Conservation (phyloP, 768 basidiomycete genomes). For the Dentipellis fragilis region DNA sequence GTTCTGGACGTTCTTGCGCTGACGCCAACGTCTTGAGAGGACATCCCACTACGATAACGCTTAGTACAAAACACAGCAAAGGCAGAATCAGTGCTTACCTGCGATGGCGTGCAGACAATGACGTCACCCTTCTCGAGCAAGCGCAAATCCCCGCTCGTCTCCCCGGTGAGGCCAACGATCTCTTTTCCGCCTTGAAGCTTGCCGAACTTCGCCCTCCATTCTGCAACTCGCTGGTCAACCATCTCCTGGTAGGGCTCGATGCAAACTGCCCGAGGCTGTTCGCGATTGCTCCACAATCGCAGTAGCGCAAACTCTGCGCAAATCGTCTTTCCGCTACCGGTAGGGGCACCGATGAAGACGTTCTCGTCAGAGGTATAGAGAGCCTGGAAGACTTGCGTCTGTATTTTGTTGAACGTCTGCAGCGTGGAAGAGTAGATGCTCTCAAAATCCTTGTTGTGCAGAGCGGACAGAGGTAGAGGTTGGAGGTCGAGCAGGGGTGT, state of each 20-base stretch:
- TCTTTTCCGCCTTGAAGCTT: conserved; percentile 85
- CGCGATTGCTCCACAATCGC: conserved; percentile 86
- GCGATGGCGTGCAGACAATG: conserved; percentile 87
- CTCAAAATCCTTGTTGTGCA: conserved; percentile 92
- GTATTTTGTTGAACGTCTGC: conserved; percentile 94
- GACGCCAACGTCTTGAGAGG: conserved; percentile 89
- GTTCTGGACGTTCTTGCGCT: conserved; percentile 91
- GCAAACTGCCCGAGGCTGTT: conserved; percentile 80
- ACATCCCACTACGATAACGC: conserved; percentile 72
- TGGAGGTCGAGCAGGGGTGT: conserved; percentile 93
- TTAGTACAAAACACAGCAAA: conserved; percentile 1
- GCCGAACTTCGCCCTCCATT: conserved; percentile 84
- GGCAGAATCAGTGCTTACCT: conserved; percentile 37
- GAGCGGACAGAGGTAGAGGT: conserved; percentile 75
- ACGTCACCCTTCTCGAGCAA: conserved; percentile 86
- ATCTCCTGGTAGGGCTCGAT: conserved; percentile 97
- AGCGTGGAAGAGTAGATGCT: conserved; percentile 73
- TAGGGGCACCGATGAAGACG: conserved; percentile 92
- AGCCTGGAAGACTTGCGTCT: conserved; percentile 98
- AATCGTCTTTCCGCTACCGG: conserved; percentile 95
- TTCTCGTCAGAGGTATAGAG: conserved; percentile 95
- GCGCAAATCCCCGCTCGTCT: conserved; percentile 85
- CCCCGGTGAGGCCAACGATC: conserved; percentile 88
- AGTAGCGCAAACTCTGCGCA: conserved; percentile 95
- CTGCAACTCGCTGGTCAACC: conserved; percentile 82